A percentile compares a stretch with the other conserved stretches of the same genome.
Conservation (phyloP, 192 early-diverging fungal species). For the Linnemannia exigua region DNA sequence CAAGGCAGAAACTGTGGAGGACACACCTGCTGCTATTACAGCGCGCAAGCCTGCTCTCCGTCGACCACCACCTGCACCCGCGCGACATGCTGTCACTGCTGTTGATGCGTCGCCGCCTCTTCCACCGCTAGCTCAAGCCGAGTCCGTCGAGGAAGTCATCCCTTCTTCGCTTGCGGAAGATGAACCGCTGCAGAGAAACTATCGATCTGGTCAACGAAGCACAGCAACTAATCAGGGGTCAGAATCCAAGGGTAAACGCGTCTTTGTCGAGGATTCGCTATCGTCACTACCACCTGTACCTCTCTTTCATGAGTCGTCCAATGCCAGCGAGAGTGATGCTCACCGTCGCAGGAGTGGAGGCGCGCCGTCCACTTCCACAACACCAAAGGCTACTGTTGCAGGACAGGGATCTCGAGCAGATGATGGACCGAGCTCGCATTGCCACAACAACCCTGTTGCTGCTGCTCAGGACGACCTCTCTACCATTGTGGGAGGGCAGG, state of each 20-base stretch:
- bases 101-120: background rate
- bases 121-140: background rate
- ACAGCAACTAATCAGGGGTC: background rate
- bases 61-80: background rate
- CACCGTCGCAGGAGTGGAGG: background rate
- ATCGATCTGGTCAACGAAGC: background rate
- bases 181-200: background rate
- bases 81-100: background rate
- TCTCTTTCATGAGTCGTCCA: conserved; percentile 1
- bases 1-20: background rate
- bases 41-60: conserved; percentile 10
- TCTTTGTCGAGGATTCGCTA: conserved; percentile 17
- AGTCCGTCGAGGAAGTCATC: background rate
- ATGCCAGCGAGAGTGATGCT: background rate
- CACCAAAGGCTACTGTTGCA: background rate
- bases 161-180: background rate
- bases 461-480: conserved; percentile 5
- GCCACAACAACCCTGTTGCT: background rate
- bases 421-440: no score
- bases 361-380: background rate
- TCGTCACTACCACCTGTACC: background rate
- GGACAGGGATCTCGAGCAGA: no score
- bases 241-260: background rate
- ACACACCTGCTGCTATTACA: background rate
- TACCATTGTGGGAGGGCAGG: conserved; percentile 9